phyloP scores from a whole-genome alignment of 257 asterid genomes.

The Schizonepeta tenuifolia region DNA sequence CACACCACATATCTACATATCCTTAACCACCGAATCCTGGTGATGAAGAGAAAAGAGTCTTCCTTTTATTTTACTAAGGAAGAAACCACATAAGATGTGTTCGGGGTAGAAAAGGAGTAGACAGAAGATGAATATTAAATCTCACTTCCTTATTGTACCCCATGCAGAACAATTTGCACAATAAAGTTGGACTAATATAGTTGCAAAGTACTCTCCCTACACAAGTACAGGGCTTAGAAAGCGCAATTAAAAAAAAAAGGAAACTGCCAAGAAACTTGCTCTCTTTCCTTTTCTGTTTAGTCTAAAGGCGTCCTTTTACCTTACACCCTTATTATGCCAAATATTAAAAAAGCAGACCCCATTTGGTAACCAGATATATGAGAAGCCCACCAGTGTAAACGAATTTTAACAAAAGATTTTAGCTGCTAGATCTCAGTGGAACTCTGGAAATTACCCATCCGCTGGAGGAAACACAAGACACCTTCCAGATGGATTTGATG shows the following conservation, averaged over 20 bases:
- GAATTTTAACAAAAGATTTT: not conserved
- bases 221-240: not conserved
- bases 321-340: not conserved
- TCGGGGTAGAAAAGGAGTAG: not conserved
- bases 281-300: conserved; percentile 8
- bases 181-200: not conserved
- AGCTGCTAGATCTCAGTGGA: not conserved
- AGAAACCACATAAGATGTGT: not conserved
- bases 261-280: not conserved
- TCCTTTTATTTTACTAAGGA: not conserved
- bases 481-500: conserved; percentile 16
- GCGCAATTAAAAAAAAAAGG: not conserved
- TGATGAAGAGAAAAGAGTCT: not conserved
- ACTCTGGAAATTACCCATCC: conserved; percentile 11
- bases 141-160: not conserved
- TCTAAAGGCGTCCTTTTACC: not conserved
- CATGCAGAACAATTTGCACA: not conserved
- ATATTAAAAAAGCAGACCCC: not conserved
- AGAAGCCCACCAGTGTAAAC: not conserved
- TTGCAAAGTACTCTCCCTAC: not conserved
- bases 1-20: not conserved
- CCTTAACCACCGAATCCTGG: not conserved
- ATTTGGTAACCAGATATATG: conserved; percentile 1
- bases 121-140: conserved; percentile 7
- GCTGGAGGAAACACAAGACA: not conserved